Base-by-base conservation (phyloP, 1,284 basidiomycete species). In the Fistulina hepatica region DNA sequence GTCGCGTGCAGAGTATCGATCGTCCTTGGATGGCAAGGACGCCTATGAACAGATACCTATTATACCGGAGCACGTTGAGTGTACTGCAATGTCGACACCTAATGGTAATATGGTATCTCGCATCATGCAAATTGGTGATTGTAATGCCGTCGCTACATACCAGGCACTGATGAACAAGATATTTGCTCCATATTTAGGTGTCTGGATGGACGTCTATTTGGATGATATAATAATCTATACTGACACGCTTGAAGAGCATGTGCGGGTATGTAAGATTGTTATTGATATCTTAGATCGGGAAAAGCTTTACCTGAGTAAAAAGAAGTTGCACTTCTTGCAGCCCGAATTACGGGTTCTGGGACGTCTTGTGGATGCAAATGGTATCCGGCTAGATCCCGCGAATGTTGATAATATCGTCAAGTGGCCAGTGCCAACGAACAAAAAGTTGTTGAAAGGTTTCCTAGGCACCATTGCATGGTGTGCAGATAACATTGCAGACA, bases 81-180 rank as follows among this genome's bases (percentile, higher is more conserved):
- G 31, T 2, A 35, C 43, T 1, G 40, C 43, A 3, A 13, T 38
- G 8, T 33, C 21, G 4, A 37, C 36, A 7, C 26, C 27, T 3
- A 21, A 37, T 8, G 36, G 27, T 2, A 37, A 27, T 13, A 28
- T 28, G 25, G 20, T 37, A 12, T 30, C 27, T 15, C 11, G 21
- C 7, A 28, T 37, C 3, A 37, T 44, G 4, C 34, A 37, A n/a
- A n/a, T n/a, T n/a, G n/a, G n/a, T n/a, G 42, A 44, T 34, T 37
- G 42, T 8, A 44, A 44, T 19, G 32, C 34, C 20, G 32, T 33
- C 22, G 34, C 41, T 22, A 45, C 45, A 4, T 47, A 37, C 36
- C 45, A 47, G 22, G 22, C 34, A 2, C 20, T 46, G 8, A 44
- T 46, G 44, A 46, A 37, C 21, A 27, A 44, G 19, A 22, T 44